phyloP scores from a whole-genome alignment of 2,329 filamentous ascomycete genomes.

The Stemphylium vesicarium region DNA sequence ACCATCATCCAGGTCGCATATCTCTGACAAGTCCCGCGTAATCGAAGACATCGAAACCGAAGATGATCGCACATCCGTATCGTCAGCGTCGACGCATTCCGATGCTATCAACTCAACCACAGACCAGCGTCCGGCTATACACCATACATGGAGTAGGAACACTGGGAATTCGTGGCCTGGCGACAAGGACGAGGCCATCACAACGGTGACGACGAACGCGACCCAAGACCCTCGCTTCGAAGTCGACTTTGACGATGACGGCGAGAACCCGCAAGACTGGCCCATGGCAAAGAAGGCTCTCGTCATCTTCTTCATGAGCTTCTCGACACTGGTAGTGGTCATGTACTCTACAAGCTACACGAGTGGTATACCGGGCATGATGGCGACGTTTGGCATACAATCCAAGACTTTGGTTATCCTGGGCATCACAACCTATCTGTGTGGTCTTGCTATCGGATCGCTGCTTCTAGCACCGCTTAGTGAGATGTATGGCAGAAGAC shows the following conservation, averaged over 20 bases:
- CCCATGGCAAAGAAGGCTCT: constrained; percentile 63
- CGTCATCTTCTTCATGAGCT: constrained; percentile 62
- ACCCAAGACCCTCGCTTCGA: constrained; percentile 67
- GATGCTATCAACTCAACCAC: constrained; percentile 24
- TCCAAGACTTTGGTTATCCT: constrained; percentile 70
- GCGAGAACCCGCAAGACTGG: constrained; percentile 74
- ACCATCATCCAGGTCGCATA: constrained; percentile 2
- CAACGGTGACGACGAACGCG: constrained; percentile 44
- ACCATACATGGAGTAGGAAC: constrained; percentile 45
- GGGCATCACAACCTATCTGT: constrained; percentile 78
- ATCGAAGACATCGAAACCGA: constrained; percentile 14
- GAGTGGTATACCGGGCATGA: constrained; percentile 71
- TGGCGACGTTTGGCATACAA: constrained; percentile 66
- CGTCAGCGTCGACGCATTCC: constrained; percentile 34
- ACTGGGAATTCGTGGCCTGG: constrained; percentile 36
- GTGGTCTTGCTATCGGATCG: constrained; percentile 75
- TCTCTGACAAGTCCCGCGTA: constrained; percentile 8
- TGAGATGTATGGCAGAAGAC: constrained; percentile 71
- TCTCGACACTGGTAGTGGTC: constrained; percentile 58
- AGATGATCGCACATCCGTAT: constrained; percentile 31
- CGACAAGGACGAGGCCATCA: constrained; percentile 34
- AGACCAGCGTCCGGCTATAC: constrained; percentile 34
- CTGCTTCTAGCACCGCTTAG: constrained; percentile 76
- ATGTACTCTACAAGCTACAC: constrained; percentile 81
- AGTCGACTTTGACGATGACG: constrained; percentile 68